Base-by-base conservation (phyloP, 2,329 filamentous ascomycete species). In the Fusarium virguliforme region DNA sequence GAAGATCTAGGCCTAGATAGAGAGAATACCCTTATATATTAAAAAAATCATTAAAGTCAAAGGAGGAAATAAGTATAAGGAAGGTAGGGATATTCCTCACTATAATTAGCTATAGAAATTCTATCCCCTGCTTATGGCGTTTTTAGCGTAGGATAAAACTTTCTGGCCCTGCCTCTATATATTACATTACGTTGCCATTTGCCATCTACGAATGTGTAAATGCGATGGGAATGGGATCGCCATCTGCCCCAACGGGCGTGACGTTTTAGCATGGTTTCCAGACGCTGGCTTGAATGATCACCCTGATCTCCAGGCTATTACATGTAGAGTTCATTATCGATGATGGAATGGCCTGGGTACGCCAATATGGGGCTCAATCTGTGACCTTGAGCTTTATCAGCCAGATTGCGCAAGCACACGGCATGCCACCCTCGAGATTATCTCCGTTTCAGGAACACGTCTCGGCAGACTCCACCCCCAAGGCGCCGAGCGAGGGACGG, bases 381-480 rank as follows among this genome's bases (percentile, higher is more conserved):
- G 13, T 37, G 7, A 10, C 18, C 13, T 35, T 26, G n/a, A 26
- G 34, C 53, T 18, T 56, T 24, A 56, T 12, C 24, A 40, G 35
- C 22, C 24, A 38, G 53, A 41, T 56, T 56, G 53, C 53, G 53
- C 34, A 56, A 38, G 51, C 32, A 55, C 48, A 34, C 30, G 32
- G 30, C 32, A 9, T 48, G 43, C 43, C 43, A 54, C 30, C 24
- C 51, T 37, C 13, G 15, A 37, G 24, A 18, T 26, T 48, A 30
- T 22, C 50, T 43, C 22, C 32, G 43, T 37, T 28, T 64, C 40
- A 51, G 46, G 40, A 48, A 60, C 8, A 35, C 28, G 51, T 54
- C 48, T 68, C 59, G 54, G 48, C 35, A 32, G 38, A 57, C 51
- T 48, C 50, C 30, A 53, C 30, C 43, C 65, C 54, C 54, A 68